A percentile compares a stretch with the other conserved stretches of the same genome.
Conservation (phyloP, 176 grass and related monocot genomes). For the maize (Zea mays) region DNA sequence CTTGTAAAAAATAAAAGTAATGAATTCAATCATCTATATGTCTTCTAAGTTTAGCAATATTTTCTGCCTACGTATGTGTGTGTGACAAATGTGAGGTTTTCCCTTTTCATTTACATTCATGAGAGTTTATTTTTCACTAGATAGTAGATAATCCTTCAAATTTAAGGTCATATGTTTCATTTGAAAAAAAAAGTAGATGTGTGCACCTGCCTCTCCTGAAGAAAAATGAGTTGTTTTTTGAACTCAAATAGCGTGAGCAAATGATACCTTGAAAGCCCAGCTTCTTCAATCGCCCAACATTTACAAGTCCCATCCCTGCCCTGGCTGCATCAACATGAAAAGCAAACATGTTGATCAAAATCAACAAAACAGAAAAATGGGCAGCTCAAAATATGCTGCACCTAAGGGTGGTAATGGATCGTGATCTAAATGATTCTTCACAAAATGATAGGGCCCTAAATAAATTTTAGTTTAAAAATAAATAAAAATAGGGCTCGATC, state of each 20-base stretch:
- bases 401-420: too few relatives aligned
- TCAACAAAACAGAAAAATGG: background rate
- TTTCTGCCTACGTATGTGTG: background rate
- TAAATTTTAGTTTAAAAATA: too few relatives aligned
- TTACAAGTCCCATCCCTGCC: slow-evolving; percentile 93
- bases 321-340: slow-evolving; percentile 53
- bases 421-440: too few relatives aligned
- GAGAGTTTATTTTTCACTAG: slow-evolving; percentile 13
- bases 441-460: too few relatives aligned
- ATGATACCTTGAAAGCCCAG: slow-evolving; percentile 73
- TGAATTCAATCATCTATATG: background rate
- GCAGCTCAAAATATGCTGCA: background rate
- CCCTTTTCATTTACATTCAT: slow-evolving; percentile 5
- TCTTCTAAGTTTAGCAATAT: slow-evolving; percentile 8
- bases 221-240: background rate
- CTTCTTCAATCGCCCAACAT: slow-evolving; percentile 88
- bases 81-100: background rate
- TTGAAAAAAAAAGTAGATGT: background rate
- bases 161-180: background rate
- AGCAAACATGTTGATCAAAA: slow-evolving; percentile 25
- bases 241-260: background rate
- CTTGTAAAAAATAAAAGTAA: slow-evolving; percentile 1
- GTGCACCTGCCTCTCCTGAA: background rate
- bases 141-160: background rate
- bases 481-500: too few relatives aligned